A percentile compares a stretch with the other conserved stretches of the same genome.
Evolutionary conservation across 345 rosid genomes (phyloP).

Genomic region (Salix exigua): DNA sequence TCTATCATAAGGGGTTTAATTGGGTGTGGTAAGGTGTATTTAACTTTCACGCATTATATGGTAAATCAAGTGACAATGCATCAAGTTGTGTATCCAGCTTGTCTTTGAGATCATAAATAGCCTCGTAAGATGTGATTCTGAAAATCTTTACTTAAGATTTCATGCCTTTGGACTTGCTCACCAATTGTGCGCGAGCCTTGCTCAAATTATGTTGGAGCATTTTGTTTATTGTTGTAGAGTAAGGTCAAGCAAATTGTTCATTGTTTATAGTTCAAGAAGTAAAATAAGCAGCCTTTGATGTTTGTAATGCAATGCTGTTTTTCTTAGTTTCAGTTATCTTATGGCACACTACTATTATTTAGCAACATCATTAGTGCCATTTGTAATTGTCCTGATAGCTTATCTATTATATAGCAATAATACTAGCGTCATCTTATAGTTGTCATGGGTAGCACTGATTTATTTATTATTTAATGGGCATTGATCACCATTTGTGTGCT

Average conservation of each 20-base stretch:
- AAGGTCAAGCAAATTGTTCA: background rate
- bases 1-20: background rate
- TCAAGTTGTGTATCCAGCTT: background rate
- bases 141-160: background rate
- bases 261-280: background rate
- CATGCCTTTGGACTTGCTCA: background rate
- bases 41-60: background rate
- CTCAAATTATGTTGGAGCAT: background rate
- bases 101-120: background rate
- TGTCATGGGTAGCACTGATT: background rate
- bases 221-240: background rate
- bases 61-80: no score
- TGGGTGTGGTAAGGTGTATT: background rate
- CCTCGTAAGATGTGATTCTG: background rate
- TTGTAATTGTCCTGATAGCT: background rate
- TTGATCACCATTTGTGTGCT: background rate
- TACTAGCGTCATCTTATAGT: background rate
- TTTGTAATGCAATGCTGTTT: background rate
- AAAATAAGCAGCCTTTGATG: background rate
- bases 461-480: background rate
- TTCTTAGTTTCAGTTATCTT: background rate
- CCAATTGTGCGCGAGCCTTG: background rate
- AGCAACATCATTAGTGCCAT: background rate
- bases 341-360: background rate
- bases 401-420: background rate